A percentile compares a stretch with the other conserved stretches of the same genome.
These are phyloP conservation scores for Gamsiella multidivaricata DNA, from an alignment of 192 early-diverging fungal genomes.

Conservation along the genomic window DNA sequence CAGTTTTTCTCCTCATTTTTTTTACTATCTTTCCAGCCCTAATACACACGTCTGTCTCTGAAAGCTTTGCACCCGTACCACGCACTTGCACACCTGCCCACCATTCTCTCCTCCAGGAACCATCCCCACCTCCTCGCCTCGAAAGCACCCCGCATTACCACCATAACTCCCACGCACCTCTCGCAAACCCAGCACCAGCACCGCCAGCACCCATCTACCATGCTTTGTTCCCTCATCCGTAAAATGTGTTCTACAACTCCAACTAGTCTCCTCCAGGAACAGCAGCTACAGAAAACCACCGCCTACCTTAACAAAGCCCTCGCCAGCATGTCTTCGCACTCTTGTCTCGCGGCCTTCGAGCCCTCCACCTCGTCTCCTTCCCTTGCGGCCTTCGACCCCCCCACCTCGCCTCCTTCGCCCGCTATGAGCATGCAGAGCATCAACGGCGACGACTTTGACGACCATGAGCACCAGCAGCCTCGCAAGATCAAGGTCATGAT, in stretches of 20 bases:
- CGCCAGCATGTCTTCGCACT: constrained; percentile 22
- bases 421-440: constrained; percentile 48
- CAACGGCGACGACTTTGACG: constrained; percentile 43
- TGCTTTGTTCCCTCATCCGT: constrained; percentile 48
- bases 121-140: constrained; percentile 1
- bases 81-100: too few relatives aligned
- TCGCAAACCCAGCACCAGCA: not conserved
- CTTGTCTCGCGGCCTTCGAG: constrained; percentile 21
- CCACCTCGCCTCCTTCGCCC: constrained; percentile 40
- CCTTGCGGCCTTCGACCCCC: constrained; percentile 32
- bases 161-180: constrained; percentile 12
- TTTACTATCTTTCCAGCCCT: not conserved
- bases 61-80: too few relatives aligned
- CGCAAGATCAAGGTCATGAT: constrained; percentile 64
- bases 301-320: constrained; percentile 22
- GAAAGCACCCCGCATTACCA: constrained; percentile 4
- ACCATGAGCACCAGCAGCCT: constrained; percentile 15
- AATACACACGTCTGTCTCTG: too few relatives aligned
- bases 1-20: not conserved
- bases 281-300: constrained; percentile 26
- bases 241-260: constrained; percentile 46
- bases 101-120: constrained; percentile 34
- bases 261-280: constrained; percentile 19
- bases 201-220: constrained; percentile 20
- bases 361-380: constrained; percentile 45